These are phyloP conservation scores for Lumnitzera racemosa DNA, from an alignment of 345 rosid species.

Conservation along the genomic window DNA sequence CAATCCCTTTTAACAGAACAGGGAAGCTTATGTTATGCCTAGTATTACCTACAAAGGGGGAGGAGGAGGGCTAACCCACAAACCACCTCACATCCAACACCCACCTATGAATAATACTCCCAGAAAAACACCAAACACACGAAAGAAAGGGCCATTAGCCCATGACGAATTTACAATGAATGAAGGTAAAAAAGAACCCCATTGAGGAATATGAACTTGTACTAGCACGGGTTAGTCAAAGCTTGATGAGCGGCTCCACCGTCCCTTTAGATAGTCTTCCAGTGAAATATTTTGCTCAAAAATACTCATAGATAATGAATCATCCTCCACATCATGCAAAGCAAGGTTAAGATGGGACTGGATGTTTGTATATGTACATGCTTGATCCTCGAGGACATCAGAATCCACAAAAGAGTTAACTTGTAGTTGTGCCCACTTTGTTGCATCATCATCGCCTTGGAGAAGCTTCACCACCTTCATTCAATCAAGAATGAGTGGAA, in stretches of 20 bases:
- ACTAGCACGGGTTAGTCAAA: constrained; percentile 42
- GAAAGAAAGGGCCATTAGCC: background rate
- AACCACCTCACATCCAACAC: constrained; percentile 74
- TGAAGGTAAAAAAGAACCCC: constrained; percentile 2
- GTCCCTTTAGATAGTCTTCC: constrained; percentile 82
- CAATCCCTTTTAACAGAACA: background rate
- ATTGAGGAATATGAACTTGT: constrained; percentile 1
- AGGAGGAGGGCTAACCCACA: constrained; percentile 66
- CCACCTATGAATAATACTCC: constrained; percentile 15
- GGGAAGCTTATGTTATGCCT: no score
- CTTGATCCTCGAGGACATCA: constrained; percentile 43
- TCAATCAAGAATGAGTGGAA: background rate
- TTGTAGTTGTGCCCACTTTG: constrained; percentile 55
- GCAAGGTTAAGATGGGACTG: constrained; percentile 85
- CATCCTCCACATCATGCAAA: constrained; percentile 64
- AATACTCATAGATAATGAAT: constrained; percentile 64
- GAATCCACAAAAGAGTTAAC: constrained; percentile 34
- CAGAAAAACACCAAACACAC: background rate
- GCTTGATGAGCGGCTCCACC: constrained; percentile 92
- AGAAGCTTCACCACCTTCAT: constrained; percentile 73
- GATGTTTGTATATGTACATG: constrained; percentile 42
- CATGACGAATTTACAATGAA: constrained; percentile 7
- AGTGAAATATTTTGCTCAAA: constrained; percentile 54
- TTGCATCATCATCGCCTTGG: constrained; percentile 41
- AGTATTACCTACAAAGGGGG: constrained; percentile 20